Percentiles rank a stretch among this genome's conserved stretches.
Conservation (phyloP, 352 stramenopile species). For the Phytophthora uliginosa region DNA sequence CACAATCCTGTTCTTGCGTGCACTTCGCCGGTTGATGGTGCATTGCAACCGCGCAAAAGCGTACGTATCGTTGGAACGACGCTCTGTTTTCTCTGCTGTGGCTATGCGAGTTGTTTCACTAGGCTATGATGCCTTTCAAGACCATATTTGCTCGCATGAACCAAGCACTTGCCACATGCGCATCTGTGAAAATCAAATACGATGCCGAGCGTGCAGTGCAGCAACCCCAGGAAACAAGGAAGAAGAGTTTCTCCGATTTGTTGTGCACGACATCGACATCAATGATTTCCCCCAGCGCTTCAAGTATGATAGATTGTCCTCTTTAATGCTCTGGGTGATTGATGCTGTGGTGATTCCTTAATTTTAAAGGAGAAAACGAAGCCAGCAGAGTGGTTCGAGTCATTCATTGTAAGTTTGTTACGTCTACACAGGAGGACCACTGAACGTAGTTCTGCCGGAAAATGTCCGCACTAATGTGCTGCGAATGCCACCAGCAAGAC, state of each 20-base stretch:
- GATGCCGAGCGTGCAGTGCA: slow-evolving; percentile 27
- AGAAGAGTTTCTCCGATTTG: slow-evolving; percentile 37
- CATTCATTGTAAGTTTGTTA: not conserved
- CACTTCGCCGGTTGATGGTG: slow-evolving; percentile 51
- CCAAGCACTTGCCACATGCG: slow-evolving; percentile 20
- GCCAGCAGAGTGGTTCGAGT: not conserved
- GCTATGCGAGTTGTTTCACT: slow-evolving; percentile 60
- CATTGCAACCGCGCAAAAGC: slow-evolving; percentile 29
- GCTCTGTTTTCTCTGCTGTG: slow-evolving; percentile 65
- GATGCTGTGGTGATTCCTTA: slow-evolving; percentile 40
- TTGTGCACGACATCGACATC: slow-evolving; percentile 31
- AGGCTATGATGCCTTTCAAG: slow-evolving; percentile 65
- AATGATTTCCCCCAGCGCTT: slow-evolving; percentile 44
- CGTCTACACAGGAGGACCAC: slow-evolving; percentile 14
- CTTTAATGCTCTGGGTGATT: slow-evolving; percentile 58
- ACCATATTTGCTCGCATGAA: slow-evolving; percentile 51
- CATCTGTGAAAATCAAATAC: slow-evolving; percentile 39
- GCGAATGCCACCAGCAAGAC: slow-evolving; percentile 37
- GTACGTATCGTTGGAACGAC: slow-evolving; percentile 55
- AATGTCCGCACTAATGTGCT: slow-evolving; percentile 44
- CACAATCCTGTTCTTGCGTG: slow-evolving; percentile 50
- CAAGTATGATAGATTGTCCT: slow-evolving; percentile 57
- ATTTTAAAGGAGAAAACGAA: not conserved
- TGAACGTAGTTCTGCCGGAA: slow-evolving; percentile 29
- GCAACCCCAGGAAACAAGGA: not conserved